phyloP scores from a whole-genome alignment of 75 land plant genomes.

The Cunninghamia lanceolata region DNA sequence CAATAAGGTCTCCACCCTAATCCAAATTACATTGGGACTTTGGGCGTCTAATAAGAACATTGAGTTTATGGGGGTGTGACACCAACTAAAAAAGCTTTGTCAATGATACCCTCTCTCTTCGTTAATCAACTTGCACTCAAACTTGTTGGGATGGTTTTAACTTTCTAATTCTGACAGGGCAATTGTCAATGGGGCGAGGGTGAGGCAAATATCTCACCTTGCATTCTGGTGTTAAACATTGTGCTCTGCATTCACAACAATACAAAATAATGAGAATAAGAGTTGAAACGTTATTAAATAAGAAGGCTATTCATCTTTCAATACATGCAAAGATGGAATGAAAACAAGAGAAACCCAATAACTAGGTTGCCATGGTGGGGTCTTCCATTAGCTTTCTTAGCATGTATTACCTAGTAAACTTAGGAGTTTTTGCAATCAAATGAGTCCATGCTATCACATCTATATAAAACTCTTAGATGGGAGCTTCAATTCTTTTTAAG shows the following conservation, averaged over 20 bases:
- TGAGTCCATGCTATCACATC: too few relatives aligned
- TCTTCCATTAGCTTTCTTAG: not conserved
- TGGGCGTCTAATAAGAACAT: too few relatives aligned
- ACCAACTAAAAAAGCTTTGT: too few relatives aligned
- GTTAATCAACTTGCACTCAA: too few relatives aligned
- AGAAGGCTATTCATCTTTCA: not conserved
- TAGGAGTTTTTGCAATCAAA: not conserved
- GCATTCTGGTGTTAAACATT: constrained; percentile 31
- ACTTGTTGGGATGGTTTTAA: not conserved
- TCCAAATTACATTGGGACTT: too few relatives aligned
- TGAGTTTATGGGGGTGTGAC: too few relatives aligned
- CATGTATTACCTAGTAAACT: not conserved
- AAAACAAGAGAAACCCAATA: not conserved
- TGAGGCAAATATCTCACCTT: constrained; percentile 59
- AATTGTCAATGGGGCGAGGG: constrained; percentile 67
- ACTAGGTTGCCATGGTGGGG: not conserved
- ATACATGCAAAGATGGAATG: not conserved
- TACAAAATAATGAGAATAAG: not conserved
- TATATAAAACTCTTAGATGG: too few relatives aligned
- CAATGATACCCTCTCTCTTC: too few relatives aligned
- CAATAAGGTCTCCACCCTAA: too few relatives aligned
- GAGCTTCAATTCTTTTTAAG: not conserved
- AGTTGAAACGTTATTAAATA: not conserved
- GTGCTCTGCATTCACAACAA: constrained; percentile 30
- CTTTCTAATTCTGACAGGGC: constrained; percentile 42